phyloP scores from a whole-genome alignment of 2,329 filamentous ascomycete genomes.

The Cryphonectria nitschkei region DNA sequence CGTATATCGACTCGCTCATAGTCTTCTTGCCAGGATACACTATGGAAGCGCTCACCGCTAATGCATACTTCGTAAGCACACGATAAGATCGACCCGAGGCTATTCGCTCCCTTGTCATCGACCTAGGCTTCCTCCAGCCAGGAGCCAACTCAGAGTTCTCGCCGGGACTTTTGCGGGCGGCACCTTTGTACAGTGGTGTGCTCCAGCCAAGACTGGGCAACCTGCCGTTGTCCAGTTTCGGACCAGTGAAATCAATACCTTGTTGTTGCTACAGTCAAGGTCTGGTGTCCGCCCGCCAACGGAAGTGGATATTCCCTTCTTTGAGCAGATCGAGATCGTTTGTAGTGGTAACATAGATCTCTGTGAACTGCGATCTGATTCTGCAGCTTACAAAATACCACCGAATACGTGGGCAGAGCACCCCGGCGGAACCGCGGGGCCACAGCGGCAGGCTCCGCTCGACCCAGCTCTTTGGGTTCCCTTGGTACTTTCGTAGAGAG shows the following conservation, averaged over 20 bases:
- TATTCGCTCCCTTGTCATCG: conserved; percentile 1
- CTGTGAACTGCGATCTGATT: background rate
- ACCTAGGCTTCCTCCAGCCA: background rate
- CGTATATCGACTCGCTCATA: background rate
- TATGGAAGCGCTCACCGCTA: background rate
- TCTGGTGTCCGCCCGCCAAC: background rate
- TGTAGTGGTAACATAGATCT: background rate
- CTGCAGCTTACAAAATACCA: background rate
- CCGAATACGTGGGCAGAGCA: background rate
- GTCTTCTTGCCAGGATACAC: background rate
- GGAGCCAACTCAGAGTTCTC: background rate
- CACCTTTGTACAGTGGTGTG: background rate
- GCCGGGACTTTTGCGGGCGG: background rate
- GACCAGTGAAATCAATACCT: background rate
- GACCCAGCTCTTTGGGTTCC: conserved; percentile 25
- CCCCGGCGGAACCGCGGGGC: background rate
- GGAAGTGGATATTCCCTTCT: background rate
- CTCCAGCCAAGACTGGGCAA: background rate
- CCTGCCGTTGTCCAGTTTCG: background rate
- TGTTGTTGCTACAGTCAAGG: background rate
- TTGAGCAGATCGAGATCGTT: background rate
- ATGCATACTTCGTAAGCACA: background rate
- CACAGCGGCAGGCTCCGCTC: conserved; percentile 23
- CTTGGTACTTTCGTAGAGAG: conserved; percentile 10
- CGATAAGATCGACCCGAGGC: background rate